These are phyloP conservation scores for Nyssa sinensis DNA, from an alignment of 148 eudicot genomes.

Conservation along the genomic window DNA sequence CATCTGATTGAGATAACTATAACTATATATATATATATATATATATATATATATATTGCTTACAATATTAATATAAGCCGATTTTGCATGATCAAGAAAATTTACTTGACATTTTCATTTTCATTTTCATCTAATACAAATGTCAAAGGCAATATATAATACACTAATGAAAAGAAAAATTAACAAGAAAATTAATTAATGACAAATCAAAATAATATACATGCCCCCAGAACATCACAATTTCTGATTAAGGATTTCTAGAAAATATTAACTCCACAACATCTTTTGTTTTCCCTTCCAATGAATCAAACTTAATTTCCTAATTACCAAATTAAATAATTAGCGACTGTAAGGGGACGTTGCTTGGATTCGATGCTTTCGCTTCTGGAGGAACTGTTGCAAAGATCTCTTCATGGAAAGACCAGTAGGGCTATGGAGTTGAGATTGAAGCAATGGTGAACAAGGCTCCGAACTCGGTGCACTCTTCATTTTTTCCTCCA, in stretches of 20 bases:
- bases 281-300: neutral
- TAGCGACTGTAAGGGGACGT: slow-evolving; percentile 31
- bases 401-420: slow-evolving; percentile 50
- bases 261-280: too few species aligned
- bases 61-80: too few species aligned
- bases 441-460: slow-evolving; percentile 22
- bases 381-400: slow-evolving; percentile 47
- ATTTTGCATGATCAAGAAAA: too few species aligned
- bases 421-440: slow-evolving; percentile 20
- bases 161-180: too few species aligned
- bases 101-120: too few species aligned
- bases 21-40: too few species aligned
- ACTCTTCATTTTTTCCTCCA: slow-evolving; percentile 20
- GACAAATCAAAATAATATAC: neutral
- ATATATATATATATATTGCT: too few species aligned
- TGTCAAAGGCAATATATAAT: too few species aligned
- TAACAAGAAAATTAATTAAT: too few species aligned
- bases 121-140: too few species aligned
- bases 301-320: neutral
- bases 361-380: slow-evolving; percentile 36
- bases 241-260: neutral
- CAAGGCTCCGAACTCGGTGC: slow-evolving; percentile 12
- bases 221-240: neutral
- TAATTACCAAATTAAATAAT: too few species aligned
- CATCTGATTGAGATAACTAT: too few species aligned